These are phyloP conservation scores for Brassica balearica DNA, from an alignment of 441 rosid genomes.

Conservation along the genomic window DNA sequence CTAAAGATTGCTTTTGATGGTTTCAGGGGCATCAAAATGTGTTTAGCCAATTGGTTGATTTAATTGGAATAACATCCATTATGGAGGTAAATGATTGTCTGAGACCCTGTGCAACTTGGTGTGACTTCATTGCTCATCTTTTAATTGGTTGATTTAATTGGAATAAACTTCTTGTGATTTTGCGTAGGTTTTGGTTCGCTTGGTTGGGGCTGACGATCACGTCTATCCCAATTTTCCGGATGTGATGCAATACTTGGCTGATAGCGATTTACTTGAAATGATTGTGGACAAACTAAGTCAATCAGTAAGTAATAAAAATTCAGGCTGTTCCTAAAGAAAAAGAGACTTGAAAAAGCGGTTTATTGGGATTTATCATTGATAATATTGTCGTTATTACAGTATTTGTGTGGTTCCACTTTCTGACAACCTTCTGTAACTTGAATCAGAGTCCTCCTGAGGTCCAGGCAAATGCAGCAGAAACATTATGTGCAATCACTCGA, in stretches of 20 bases:
- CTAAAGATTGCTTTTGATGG: constrained; percentile 23
- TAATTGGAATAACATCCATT: constrained; percentile 96
- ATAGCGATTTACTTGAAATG: constrained; percentile 91
- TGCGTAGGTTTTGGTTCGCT: constrained; percentile 87
- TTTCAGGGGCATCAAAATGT: constrained; percentile 85
- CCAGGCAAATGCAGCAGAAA: constrained; percentile 95
- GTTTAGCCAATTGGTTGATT: constrained; percentile 79
- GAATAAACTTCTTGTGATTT: constrained; percentile 21
- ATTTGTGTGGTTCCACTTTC: neutral
- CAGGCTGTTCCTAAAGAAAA: constrained; percentile 1
- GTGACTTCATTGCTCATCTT: constrained; percentile 18
- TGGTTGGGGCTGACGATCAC: constrained; percentile 96
- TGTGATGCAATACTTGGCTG: constrained; percentile 98
- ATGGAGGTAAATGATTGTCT: constrained; percentile 74
- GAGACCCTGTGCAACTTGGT: constrained; percentile 13
- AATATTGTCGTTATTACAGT: neutral
- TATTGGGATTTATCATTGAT: constrained; percentile 13
- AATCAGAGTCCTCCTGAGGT: constrained; percentile 84
- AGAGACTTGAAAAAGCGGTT: neutral
- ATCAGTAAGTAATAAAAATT: constrained; percentile 62
- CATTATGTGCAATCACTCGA: constrained; percentile 90
- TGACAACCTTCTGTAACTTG: constrained; percentile 46
- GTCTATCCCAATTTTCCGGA: constrained; percentile 92
- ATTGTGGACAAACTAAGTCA: constrained; percentile 90
- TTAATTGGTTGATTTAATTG: neutral